These are phyloP conservation scores for Tetracladium maxilliforme DNA, from an alignment of 2,329 filamentous ascomycete species.

Conservation along the genomic window DNA sequence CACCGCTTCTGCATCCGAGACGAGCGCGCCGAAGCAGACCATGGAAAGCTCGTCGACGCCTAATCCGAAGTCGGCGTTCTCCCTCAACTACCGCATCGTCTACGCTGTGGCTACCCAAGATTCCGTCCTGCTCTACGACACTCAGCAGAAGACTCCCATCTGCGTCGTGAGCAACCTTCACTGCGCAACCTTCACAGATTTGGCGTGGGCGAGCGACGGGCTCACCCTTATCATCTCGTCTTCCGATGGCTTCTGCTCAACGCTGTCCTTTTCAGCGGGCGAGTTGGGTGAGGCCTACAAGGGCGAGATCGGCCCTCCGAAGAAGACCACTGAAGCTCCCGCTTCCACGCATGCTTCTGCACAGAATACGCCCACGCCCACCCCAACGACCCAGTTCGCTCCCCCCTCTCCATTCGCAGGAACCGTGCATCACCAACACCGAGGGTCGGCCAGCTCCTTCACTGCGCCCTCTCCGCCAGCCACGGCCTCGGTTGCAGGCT, in stretches of 20 bases:
- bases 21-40: conserved; percentile 28
- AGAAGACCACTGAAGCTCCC: conserved; percentile 19
- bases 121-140: conserved; percentile 88
- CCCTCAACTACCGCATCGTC: conserved; percentile 80
- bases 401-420: conserved; percentile 4
- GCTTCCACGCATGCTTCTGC: conserved; percentile 30
- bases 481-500: conserved; percentile 33
- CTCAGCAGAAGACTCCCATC: conserved; percentile 85
- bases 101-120: conserved; percentile 97
- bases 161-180: conserved; percentile 95
- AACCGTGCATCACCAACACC: conserved; percentile 31
- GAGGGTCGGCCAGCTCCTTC: conserved; percentile 41
- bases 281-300: conserved; percentile 77
- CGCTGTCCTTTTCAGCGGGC: conserved; percentile 66
- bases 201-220: conserved; percentile 77
- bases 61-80: conserved; percentile 59
- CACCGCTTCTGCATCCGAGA: conserved; percentile 32
- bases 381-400: conserved; percentile 34
- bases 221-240: conserved; percentile 84
- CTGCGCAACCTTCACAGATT: conserved; percentile 91
- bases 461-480: conserved; percentile 43
- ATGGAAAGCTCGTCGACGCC: conserved; percentile 30
- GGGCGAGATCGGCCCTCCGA: conserved; percentile 41
- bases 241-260: conserved; percentile 94
- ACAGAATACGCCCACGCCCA: conserved; percentile 56